Conservation (phyloP, 2,329 filamentous ascomycete genomes). For the Pezicula neosporulosa region DNA sequence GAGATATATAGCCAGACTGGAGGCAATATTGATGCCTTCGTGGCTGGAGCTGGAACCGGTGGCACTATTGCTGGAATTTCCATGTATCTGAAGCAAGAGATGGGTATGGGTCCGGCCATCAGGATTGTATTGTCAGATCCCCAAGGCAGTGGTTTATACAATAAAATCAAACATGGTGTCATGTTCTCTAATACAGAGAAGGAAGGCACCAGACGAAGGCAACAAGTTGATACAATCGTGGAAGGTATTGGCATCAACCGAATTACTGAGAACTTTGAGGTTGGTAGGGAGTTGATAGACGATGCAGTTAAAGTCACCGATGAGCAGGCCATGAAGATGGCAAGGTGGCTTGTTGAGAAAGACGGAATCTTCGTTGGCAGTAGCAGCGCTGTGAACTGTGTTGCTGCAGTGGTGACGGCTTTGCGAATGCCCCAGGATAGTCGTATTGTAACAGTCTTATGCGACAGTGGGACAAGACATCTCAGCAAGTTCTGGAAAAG, state of each 20-base stretch:
- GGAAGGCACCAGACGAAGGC: conserved; percentile 83
- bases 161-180: conserved; percentile 87
- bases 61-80: conserved; percentile 90
- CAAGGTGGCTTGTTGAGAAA: conserved; percentile 91
- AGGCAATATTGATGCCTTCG: conserved; percentile 77
- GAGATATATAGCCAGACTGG: conserved; percentile 81
- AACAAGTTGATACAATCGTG: conserved; percentile 93
- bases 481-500: conserved; percentile 82
- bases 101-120: conserved; percentile 34
- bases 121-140: conserved; percentile 86
- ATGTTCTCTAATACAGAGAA: conserved; percentile 90
- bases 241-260: conserved; percentile 96
- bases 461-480: conserved; percentile 79
- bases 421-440: conserved; percentile 58
- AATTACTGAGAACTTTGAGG: conserved; percentile 90
- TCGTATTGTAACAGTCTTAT: conserved; percentile 76
- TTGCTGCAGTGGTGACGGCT: conserved; percentile 69
- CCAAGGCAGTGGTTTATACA: conserved; percentile 89
- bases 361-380: conserved; percentile 94
- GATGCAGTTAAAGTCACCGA: conserved; percentile 89
- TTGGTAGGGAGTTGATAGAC: conserved; percentile 79
- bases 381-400: conserved; percentile 95
- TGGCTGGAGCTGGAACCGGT: conserved; percentile 90
- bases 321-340: conserved; percentile 87
- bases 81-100: conserved; percentile 70